Conservation (phyloP, 2,329 filamentous ascomycete species). For the Tolypocladium tropicale region DNA sequence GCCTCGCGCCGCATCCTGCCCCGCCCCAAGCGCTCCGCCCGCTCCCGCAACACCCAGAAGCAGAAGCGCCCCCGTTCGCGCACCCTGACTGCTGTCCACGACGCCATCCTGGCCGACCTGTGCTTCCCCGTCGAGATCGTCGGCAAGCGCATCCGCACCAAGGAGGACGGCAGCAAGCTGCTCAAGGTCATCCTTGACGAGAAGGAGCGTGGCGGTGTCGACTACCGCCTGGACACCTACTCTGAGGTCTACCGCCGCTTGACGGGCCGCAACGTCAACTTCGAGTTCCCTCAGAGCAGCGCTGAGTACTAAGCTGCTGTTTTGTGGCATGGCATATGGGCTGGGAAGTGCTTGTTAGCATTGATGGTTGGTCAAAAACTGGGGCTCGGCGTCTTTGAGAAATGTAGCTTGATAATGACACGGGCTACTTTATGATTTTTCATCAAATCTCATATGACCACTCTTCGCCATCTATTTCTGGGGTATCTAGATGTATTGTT, state of each 20-base stretch:
- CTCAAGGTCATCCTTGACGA: conserved; percentile 99
- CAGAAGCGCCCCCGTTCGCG: conserved; percentile 98
- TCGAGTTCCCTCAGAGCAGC: conserved; percentile 92
- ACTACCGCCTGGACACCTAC: conserved; percentile 99
- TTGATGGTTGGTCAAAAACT: conserved; percentile 28
- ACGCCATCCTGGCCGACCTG: conserved; percentile 93
- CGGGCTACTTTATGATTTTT: conserved; percentile 32
- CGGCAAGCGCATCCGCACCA: conserved; percentile 96
- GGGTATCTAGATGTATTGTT: conserved; percentile 30
- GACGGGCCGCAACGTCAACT: conserved; percentile 91
- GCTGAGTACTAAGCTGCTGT: conserved; percentile 63
- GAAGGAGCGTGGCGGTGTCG: conserved; percentile 99
- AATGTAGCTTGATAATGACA: conserved; percentile 38
- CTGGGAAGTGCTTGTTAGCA: conserved; percentile 23
- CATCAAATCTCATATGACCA: conserved; percentile 14
- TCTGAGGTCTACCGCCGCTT: conserved; percentile 98
- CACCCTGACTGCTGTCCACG: conserved; percentile 97
- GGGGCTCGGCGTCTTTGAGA: conserved; percentile 39
- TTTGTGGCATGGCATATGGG: conserved; percentile 5
- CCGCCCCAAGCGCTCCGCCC: conserved; percentile 96
- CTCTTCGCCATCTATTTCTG: conserved; percentile 11
- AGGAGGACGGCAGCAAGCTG: conserved; percentile 97
- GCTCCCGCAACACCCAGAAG: conserved; percentile 89
- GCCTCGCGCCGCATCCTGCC: conserved; percentile 97
- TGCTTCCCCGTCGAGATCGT: conserved; percentile 99